These are phyloP conservation scores for Vitis hybrid DNA, from an alignment of 177 flowering plant species.

Conservation along the genomic window DNA sequence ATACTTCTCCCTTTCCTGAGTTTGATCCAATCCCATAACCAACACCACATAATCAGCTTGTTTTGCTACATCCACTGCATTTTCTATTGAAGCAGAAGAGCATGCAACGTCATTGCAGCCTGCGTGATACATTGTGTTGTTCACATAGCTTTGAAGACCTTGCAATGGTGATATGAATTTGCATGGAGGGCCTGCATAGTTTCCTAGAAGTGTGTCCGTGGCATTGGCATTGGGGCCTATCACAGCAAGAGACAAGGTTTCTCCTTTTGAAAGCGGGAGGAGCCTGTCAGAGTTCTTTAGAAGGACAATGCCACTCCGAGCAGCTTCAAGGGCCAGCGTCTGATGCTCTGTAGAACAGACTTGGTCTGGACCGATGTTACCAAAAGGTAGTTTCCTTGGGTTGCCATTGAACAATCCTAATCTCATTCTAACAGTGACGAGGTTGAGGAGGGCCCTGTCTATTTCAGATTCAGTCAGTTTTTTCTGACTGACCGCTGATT, in stretches of 20 bases:
- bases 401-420: slow-evolving; percentile 79
- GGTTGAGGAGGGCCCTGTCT: slow-evolving; percentile 76
- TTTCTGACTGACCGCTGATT: slow-evolving; percentile 56
- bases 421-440: slow-evolving; percentile 72
- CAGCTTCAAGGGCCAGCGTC: slow-evolving; percentile 73
- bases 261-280: slow-evolving; percentile 59
- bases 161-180: slow-evolving; percentile 41
- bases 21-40: slow-evolving; percentile 83
- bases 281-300: slow-evolving; percentile 59
- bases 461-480: slow-evolving; percentile 47
- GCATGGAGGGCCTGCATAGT: slow-evolving; percentile 83
- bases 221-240: slow-evolving; percentile 83
- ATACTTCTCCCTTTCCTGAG: slow-evolving; percentile 59
- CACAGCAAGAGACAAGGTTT: slow-evolving; percentile 52
- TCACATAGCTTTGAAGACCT: slow-evolving; percentile 49
- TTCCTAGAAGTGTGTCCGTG: slow-evolving; percentile 57
- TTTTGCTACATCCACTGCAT: slow-evolving; percentile 61
- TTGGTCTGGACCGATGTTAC: slow-evolving; percentile 40
- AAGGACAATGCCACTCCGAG: slow-evolving; percentile 73
- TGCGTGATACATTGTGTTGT: slow-evolving; percentile 25
- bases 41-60: slow-evolving; percentile 65
- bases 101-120: slow-evolving; percentile 70
- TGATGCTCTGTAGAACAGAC: slow-evolving; percentile 65
- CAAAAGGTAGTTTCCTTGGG: slow-evolving; percentile 46
- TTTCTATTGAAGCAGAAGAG: slow-evolving; percentile 31